Percentiles rank a stretch among this genome's conserved stretches.
Conservation (phyloP, 1,284 basidiomycete species). For the Clitocybe nebularis region DNA sequence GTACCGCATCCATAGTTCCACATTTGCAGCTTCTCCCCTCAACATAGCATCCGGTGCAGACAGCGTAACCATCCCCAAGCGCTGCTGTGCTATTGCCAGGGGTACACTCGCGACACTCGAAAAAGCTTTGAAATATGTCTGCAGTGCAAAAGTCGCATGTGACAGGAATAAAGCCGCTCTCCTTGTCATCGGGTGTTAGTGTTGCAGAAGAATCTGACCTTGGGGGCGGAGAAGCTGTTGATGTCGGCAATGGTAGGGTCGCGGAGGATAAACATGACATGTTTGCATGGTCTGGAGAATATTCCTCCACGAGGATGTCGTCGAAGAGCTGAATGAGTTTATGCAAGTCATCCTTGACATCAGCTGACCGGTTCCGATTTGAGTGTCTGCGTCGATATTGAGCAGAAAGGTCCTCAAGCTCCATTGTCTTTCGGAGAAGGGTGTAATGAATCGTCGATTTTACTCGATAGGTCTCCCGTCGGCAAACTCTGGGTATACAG, state of each 20-base stretch:
- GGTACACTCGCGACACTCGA: slow-evolving; percentile 55
- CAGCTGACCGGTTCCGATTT: slow-evolving; percentile 12
- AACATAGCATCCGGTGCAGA: slow-evolving; percentile 69
- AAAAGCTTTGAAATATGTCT: slow-evolving; percentile 76
- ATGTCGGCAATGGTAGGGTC: slow-evolving; percentile 14
- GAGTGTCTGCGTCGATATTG: slow-evolving; percentile 9
- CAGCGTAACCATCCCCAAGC: slow-evolving; percentile 40
- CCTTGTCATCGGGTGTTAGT: slow-evolving; percentile 17
- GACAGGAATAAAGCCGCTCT: slow-evolving; percentile 24
- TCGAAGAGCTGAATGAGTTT: slow-evolving; percentile 50
- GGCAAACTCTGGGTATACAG: slow-evolving; percentile 53
- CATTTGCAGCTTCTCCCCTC: slow-evolving; percentile 71
- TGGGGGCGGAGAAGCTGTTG: slow-evolving; percentile 13
- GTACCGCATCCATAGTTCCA: slow-evolving; percentile 50
- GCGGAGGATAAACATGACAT: slow-evolving; percentile 21
- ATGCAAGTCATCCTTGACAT: slow-evolving; percentile 13
- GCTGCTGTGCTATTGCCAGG: neutral
- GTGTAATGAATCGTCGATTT: slow-evolving; percentile 60
- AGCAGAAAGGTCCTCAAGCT: slow-evolving; percentile 20
- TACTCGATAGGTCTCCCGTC: slow-evolving; percentile 69
- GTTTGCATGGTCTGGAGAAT: slow-evolving; percentile 28
- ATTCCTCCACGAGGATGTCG: slow-evolving; percentile 55
- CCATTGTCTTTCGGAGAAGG: slow-evolving; percentile 35
- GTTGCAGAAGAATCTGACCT: slow-evolving; percentile 2
- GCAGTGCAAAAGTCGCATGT: slow-evolving; percentile 72